These are phyloP conservation scores for Mortierella sp. DNA, from an alignment of 371 early-diverging fungal genomes.

Conservation along the genomic window DNA sequence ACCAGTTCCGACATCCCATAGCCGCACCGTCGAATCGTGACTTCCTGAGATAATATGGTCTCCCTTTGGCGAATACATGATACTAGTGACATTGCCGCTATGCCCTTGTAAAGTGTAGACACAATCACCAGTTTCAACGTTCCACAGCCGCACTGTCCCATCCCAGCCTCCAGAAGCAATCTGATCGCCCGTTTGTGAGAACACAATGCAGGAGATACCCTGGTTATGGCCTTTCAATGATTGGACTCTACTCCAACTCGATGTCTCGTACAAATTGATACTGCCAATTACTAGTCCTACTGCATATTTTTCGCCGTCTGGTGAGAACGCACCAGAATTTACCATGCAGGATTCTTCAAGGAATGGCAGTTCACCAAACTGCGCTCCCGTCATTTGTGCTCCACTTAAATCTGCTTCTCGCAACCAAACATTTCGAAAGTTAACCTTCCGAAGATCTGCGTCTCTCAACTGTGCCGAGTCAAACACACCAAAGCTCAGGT, in stretches of 20 bases:
- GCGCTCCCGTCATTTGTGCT: background rate
- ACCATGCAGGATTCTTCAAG: background rate
- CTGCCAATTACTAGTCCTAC: background rate
- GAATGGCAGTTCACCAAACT: constrained; percentile 15
- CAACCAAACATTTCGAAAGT: too few relatives aligned
- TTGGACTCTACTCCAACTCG: constrained; percentile 3
- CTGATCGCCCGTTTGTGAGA: background rate
- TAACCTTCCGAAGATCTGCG: background rate
- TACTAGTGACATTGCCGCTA: too few relatives aligned
- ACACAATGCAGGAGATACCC: background rate
- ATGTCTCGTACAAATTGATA: background rate
- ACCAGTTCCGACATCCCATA: too few relatives aligned
- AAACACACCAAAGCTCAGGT: constrained; percentile 9
- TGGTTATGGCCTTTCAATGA: background rate
- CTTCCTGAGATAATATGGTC: background rate
- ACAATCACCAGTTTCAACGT: background rate
- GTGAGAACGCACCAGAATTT: background rate
- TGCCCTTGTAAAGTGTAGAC: too few relatives aligned
- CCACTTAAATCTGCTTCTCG: too few relatives aligned
- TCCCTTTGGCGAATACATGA: too few relatives aligned
- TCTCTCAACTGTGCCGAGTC: constrained; percentile 11
- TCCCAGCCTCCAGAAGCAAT: background rate
- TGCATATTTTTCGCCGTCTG: constrained; percentile 4
- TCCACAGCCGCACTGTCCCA: background rate
- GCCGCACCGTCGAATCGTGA: background rate